Percentiles rank a stretch among this genome's conserved stretches.
Evolutionary conservation across 1,284 basidiomycete genomes (phyloP).

Genomic region (Sutorius eximius): DNA sequence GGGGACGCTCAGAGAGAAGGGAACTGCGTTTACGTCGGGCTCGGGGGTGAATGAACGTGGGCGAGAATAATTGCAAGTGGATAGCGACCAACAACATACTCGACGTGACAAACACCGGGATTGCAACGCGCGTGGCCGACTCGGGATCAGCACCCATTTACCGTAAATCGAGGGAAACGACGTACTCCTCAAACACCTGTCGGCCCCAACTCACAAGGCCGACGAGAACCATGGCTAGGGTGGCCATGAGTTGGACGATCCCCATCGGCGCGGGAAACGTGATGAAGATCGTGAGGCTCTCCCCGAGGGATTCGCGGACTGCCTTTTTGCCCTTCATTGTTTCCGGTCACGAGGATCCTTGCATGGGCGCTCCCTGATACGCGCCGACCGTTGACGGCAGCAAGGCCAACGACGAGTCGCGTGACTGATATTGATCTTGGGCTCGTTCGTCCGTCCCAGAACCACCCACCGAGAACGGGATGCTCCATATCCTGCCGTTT

Average conservation of each 20-base stretch:
- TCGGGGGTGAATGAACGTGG: slow-evolving; percentile 50
- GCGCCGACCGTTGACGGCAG: slow-evolving; percentile 41
- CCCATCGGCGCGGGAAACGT: slow-evolving; percentile 83
- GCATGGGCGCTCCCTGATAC: slow-evolving; percentile 43
- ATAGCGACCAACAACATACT: slow-evolving; percentile 72
- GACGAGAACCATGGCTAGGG: slow-evolving; percentile 69
- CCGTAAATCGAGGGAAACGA: slow-evolving; percentile 25
- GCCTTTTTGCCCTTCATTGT: too few relatives aligned
- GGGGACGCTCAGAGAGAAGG: slow-evolving; percentile 76
- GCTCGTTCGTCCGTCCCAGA: slow-evolving; percentile 47
- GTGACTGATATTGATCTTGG: slow-evolving; percentile 15
- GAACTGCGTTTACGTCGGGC: neutral
- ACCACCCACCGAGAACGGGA: slow-evolving; percentile 92
- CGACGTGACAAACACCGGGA: slow-evolving; percentile 82
- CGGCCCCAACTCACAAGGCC: slow-evolving; percentile 44
- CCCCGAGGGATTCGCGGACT: slow-evolving; percentile 47
- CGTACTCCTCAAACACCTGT: slow-evolving; percentile 70
- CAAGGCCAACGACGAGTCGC: slow-evolving; percentile 19
- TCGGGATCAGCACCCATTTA: too few relatives aligned
- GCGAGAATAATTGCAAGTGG: slow-evolving; percentile 83
- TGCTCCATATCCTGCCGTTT: slow-evolving; percentile 77
- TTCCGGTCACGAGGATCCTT: too few relatives aligned
- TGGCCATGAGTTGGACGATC: slow-evolving; percentile 74
- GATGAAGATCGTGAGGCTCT: slow-evolving; percentile 80
- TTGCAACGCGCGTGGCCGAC: slow-evolving; percentile 36